Base-by-base conservation (phyloP, 352 stramenopile species). In the Phytophthora hibernalis region DNA sequence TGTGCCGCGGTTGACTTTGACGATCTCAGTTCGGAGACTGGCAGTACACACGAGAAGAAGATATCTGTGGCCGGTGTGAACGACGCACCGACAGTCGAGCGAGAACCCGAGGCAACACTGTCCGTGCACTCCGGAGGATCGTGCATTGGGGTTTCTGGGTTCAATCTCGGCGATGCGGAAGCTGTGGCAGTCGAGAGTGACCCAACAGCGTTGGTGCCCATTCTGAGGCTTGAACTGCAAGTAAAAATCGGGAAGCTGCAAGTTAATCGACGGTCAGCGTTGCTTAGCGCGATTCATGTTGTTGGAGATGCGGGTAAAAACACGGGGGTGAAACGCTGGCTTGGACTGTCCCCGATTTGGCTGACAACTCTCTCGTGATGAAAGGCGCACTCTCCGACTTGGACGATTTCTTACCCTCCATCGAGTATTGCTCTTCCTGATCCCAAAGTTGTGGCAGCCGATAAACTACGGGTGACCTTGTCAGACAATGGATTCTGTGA, bases 401-500 rank as follows among this genome's bases (percentile, higher is more conserved):
- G 15, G 64, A 72, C 37, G 28, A 16, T 2, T 61, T 70, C 21
- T 47, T 79, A 31, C 22, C 62, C 11, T 21, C 53, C 24, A 38
- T 67, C 11, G 51, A 58, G 26, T 79, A 79, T 54, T 82, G 74
- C 43, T 68, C 60, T 16, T 70, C 4, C 52, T 47, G 38, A 59
- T 2, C n/a, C 15, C 5, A 65, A 21, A 9, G 31, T 45, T 31
- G n/a, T 50, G 20, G 16, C 35, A 18, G 13, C 44, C 7, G 54
- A 67, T 55, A 44, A 33, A 18, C 33, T 72, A 50, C 44, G n/a
- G 13, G 13, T 68, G 33, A 68, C 40, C 13, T 35, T 74, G 13
- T 71, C 67, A 28, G 62, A 66, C 18, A 77, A 65, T 20, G 71
- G 68, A 1, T 57, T 68, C 18, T 78, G 68, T 28, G 71, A 57